Base-by-base conservation (phyloP, 2,329 filamentous ascomycete species). In the Cladorrhinum sp. region DNA sequence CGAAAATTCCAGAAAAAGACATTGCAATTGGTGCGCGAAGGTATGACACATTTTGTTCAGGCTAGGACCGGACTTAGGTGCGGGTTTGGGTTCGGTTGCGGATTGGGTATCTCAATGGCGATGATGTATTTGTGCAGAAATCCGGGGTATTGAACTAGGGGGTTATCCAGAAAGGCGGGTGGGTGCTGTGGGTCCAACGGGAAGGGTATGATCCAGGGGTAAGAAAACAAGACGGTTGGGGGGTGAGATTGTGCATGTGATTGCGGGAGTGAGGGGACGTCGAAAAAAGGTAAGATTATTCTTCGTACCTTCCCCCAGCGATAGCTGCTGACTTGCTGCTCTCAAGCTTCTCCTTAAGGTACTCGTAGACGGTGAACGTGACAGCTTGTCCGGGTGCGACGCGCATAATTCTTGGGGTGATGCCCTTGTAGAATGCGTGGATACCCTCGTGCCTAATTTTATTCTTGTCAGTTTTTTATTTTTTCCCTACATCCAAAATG, bases 341-440 rank as follows among this genome's bases (percentile, higher is more conserved):
- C 78, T 93, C 90, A 65, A 93, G 76, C 75, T 85, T 87, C 62
- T 87, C 84, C 78, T 87, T 91, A 62, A 93, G 77, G 73, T 74
- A 92, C 75, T 93, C 90, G 74, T 93, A 93, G 66, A 93, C 89
- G 76, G 85, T 88, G 62, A 88, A 88, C 2, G 86, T 88, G 58
- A 88, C 86, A 61, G 86, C 95, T 80, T 99, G 95, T 51, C 95
- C 95, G 7, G 95, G 95, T 24, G 95, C 95, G 57, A 99, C 95
- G 71, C 95, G 87, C 92, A 98, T 98, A 68, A 99, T 90, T 69
- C 95, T 86, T 6, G 95, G 95, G 51, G 95, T 99, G 77, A 99
- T 99, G 70, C 95, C 95, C 84, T 98, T 98, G 82, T 96, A 99
- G 78, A 99, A 99, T 52, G 95, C 95, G 70, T 92, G 88, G 68